These are phyloP conservation scores for Hortiboletus flavorubellus DNA, from an alignment of 768 basidiomycete genomes.

Conservation along the genomic window DNA sequence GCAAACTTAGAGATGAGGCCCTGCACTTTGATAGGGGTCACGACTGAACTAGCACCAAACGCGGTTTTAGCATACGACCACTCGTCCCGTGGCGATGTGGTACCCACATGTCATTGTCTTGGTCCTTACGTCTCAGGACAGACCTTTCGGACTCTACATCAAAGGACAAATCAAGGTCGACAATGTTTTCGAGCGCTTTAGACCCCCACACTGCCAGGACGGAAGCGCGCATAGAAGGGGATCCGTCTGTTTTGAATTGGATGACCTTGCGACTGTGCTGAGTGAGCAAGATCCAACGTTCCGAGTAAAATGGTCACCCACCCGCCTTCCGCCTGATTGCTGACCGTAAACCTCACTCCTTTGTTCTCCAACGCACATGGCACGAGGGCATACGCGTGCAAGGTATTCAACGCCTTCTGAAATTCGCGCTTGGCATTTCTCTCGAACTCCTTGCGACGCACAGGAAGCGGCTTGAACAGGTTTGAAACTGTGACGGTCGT, in stretches of 20 bases:
- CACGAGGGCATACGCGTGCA: conserved; percentile 87
- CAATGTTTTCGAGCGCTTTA: conserved; percentile 70
- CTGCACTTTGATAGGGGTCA: conserved; percentile 51
- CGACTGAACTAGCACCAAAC: conserved; percentile 9
- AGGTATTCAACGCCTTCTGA: conserved; percentile 72
- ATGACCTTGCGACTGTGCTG: conserved; percentile 52
- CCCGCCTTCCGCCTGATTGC: conserved; percentile 69
- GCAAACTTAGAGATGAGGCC: conserved; percentile 86
- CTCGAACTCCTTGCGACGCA: conserved; percentile 88
- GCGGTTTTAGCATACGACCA: neutral
- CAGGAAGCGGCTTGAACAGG: conserved; percentile 81
- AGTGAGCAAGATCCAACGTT: conserved; percentile 2
- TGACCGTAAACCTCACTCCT: conserved; percentile 72
- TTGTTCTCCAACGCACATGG: conserved; percentile 58
- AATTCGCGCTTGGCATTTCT: conserved; percentile 88
- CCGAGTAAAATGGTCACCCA: conserved; percentile 33
- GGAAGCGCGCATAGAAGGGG: conserved; percentile 56
- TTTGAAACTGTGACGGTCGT: conserved; percentile 74
- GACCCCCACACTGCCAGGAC: conserved; percentile 82
- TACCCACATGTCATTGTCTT: conserved; percentile 22
- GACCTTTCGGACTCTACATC: conserved; percentile 62
- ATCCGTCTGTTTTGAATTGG: conserved; percentile 73
- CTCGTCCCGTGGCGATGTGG: neutral
- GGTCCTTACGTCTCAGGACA: conserved; percentile 18
- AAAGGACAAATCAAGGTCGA: conserved; percentile 69